Percentiles rank a stretch among this genome's conserved stretches.
phyloP scores from a whole-genome alignment of 75 land plant genomes.

The Picea sitchensis region DNA sequence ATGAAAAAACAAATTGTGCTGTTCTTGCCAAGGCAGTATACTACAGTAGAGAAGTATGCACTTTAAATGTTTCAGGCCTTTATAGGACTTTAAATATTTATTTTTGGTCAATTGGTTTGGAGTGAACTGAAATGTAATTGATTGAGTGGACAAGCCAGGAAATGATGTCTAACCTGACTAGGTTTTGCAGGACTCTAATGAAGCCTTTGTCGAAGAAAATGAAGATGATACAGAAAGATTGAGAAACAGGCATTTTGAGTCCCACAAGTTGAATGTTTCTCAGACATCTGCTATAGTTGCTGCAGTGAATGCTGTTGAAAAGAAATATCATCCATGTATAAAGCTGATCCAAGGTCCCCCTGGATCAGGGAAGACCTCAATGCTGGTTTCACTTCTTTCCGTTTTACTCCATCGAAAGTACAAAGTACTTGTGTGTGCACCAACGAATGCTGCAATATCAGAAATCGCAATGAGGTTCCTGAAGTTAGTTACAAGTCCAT shows the following conservation, averaged over 20 bases:
- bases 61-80: background rate
- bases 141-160: background rate
- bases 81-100: background rate
- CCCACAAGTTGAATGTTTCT: constrained; percentile 39
- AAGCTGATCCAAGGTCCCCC: constrained; percentile 85
- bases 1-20: constrained; percentile 13
- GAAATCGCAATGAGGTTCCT: constrained; percentile 39
- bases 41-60: constrained; percentile 16
- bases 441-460: constrained; percentile 53
- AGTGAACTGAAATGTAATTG: background rate
- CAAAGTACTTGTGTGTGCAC: constrained; percentile 58
- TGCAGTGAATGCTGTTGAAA: constrained; percentile 15
- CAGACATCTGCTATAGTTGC: constrained; percentile 38
- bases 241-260: background rate
- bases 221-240: background rate
- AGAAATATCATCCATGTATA: constrained; percentile 17
- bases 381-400: constrained; percentile 43
- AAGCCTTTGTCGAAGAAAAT: constrained; percentile 3
- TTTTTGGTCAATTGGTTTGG: background rate
- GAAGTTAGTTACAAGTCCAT: constrained; percentile 16
- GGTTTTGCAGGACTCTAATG: background rate
- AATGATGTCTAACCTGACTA: background rate
- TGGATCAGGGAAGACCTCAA: constrained; percentile 81
- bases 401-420: constrained; percentile 18
- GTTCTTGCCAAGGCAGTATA: constrained; percentile 23